Conservation (phyloP, 176 grass and related monocot species). For the Oryza glaberrima region DNA sequence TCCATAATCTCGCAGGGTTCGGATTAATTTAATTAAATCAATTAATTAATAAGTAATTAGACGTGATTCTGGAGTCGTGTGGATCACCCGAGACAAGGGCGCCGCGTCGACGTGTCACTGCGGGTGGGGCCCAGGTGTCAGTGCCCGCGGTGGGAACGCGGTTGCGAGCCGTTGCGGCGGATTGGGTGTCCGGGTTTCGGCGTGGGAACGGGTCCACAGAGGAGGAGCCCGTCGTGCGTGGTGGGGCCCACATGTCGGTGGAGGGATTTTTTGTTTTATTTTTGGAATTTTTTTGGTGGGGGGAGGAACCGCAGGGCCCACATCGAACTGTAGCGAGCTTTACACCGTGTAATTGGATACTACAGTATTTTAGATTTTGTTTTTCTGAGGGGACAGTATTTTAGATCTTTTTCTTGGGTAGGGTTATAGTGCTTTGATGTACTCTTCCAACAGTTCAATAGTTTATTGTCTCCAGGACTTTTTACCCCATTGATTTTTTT, state of each 20-base stretch:
- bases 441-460: too few species aligned
- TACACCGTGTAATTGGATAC: not conserved
- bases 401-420: too few species aligned
- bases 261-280: not conserved
- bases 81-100: not conserved
- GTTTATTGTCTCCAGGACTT: too few species aligned
- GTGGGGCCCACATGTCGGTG: not conserved
- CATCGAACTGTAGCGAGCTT: not conserved
- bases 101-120: not conserved
- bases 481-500: too few species aligned
- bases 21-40: not conserved
- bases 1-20: not conserved
- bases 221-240: not conserved
- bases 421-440: too few species aligned
- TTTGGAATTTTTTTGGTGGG: not conserved
- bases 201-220: not conserved
- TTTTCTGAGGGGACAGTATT: not conserved
- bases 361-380: not conserved
- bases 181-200: not conserved
- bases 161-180: not conserved
- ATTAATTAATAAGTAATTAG: too few species aligned
- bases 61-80: too few species aligned
- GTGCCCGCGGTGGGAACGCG: not conserved
- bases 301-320: not conserved
- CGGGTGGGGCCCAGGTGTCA: not conserved